Conservation (phyloP, 1,139 yeast genomes). For the Casaregolazyma suthepensis region DNA sequence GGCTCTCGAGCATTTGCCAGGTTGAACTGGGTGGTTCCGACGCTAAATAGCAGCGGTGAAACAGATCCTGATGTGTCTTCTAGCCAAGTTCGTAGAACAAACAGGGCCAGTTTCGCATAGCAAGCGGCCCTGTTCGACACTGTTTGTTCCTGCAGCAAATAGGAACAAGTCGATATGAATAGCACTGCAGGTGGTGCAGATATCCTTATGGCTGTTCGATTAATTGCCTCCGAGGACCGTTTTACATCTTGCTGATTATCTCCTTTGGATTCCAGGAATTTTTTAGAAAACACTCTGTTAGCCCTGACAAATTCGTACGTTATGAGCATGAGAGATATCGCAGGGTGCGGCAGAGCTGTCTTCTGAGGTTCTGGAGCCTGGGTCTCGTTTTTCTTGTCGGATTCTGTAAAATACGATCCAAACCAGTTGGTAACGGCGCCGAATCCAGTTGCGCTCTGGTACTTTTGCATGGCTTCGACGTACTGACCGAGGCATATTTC, state of each 20-base stretch:
- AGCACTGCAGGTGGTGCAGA: constrained; percentile 20
- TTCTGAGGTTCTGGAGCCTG: not conserved
- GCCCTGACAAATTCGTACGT: constrained; percentile 34
- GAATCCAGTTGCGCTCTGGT: constrained; percentile 8
- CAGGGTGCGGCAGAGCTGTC: constrained; percentile 21
- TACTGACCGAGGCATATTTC: constrained; percentile 23
- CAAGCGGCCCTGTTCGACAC: constrained; percentile 23
- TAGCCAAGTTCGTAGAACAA: constrained; percentile 29
- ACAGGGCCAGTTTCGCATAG: constrained; percentile 30
- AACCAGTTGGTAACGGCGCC: constrained; percentile 16
- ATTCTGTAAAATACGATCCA: not conserved
- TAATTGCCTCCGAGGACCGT: constrained; percentile 5
- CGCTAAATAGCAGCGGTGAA: constrained; percentile 17
- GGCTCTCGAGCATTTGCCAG: constrained; percentile 28
- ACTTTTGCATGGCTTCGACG: not conserved
- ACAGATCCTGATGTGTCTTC: constrained; percentile 26
- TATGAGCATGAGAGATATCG: constrained; percentile 29
- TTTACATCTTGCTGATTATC: constrained; percentile 1
- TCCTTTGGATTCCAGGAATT: constrained; percentile 26
- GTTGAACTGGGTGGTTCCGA: constrained; percentile 16
- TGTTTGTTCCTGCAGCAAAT: constrained; percentile 30
- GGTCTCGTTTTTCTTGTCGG: not conserved
- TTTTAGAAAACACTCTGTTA: constrained; percentile 32
- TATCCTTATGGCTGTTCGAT: not conserved
- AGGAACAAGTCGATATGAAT: constrained; percentile 31